Evolutionary conservation across 257 asterid genomes (phyloP).

Genomic region (Euphrasia confusa): DNA sequence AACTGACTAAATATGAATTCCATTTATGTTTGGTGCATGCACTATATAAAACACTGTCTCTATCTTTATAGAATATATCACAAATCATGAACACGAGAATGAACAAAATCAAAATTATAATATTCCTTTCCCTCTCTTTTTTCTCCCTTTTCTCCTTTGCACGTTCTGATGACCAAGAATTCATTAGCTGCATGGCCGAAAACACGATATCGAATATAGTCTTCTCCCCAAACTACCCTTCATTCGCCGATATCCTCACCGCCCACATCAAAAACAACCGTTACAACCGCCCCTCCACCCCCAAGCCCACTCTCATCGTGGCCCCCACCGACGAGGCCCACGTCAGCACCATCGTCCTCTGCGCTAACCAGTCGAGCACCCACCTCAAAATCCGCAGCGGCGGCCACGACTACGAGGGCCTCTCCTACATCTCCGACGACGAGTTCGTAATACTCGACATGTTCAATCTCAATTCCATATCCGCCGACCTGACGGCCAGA

Average conservation of each 20-base stretch:
- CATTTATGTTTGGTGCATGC: too few relatives aligned
- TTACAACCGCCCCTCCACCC: neutral
- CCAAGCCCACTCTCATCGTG: neutral
- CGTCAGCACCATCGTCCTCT: neutral
- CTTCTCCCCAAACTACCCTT: neutral
- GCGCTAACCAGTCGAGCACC: neutral
- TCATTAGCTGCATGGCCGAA: too few relatives aligned
- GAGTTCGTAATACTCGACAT: constrained; percentile 35
- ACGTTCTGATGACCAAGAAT: too few relatives aligned
- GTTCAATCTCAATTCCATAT: constrained; percentile 30
- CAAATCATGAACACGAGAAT: too few relatives aligned
- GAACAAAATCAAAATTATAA: too few relatives aligned
- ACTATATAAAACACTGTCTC: too few relatives aligned
- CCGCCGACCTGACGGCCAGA: constrained; percentile 3
- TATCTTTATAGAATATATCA: too few relatives aligned
- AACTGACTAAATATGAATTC: too few relatives aligned
- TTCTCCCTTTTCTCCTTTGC: too few relatives aligned
- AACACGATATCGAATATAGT: neutral
- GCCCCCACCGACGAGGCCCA: neutral
- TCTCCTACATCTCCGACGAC: constrained; percentile 28
- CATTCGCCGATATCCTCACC: neutral
- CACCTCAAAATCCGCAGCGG: constrained; percentile 44
- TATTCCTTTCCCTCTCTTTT: too few relatives aligned
- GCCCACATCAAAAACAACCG: neutral
- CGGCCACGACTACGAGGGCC: constrained; percentile 55